Evolutionary conservation across 495 filamentous ascomycete genomes (phyloP), one percentile per base, ranked within the genome.

Genomic region (Friedmanniomyces simplex): DNA sequence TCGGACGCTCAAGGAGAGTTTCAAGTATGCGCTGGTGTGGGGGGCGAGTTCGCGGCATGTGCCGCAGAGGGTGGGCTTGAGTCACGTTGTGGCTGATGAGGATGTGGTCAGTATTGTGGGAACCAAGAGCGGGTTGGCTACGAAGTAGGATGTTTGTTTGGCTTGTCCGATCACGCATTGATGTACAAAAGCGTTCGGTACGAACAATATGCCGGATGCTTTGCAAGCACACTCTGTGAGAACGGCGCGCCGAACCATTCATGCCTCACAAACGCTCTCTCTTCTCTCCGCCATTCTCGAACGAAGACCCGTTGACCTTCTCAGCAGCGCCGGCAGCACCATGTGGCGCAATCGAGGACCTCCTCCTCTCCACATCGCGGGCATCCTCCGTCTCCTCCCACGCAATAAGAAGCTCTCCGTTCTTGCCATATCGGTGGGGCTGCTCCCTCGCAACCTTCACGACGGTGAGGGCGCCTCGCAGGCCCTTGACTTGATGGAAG

Each of bases 1-100:
- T 73, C 79, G 94, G 34, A 90, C 85, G 26, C 74, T 99, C 57
- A 97, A 96, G 79, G 94, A 99, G 46, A 95, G 89, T 2, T 99
- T 97, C 76, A 99, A 97, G 74, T 97, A 96, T 74, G 94, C 94
- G 1, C 70, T 97, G 64, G 94, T 99, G 1, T 99, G 94, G 94
- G 94, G 94, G 21, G 89, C 88, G 12, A 96, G 91, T 72, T 93
- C 93, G 21, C 77, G 89, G 63, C 94, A 99, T 78, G 77, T 96
- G 14, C 93, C 94, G 14, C 94, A 99, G 73, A 79, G 94, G 45
- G 91, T 96, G 30, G 94, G 94, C 1, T 71, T 99, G 67, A 76
- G 79, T 10, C 94, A 99, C 79, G 61, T 80, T 41, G 91, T 99
- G 56, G 77, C 85, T 1, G 94, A 99, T 66, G 94, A 96, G 74